Conservation (phyloP, 331 rosid genomes). For the Acacia concinna region DNA sequence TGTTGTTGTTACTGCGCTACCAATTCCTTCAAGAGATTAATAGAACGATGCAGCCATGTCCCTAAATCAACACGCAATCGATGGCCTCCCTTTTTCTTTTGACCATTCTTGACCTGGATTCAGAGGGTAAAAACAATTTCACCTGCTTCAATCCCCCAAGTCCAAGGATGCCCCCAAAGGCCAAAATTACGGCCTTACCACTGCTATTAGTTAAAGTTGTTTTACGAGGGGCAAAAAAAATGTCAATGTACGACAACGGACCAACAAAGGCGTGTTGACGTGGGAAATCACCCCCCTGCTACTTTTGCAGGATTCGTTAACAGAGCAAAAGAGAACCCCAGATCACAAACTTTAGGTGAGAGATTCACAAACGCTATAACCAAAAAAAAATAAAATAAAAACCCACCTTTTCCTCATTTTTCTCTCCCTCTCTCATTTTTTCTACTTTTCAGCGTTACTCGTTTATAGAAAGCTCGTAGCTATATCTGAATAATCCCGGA, state of each 20-base stretch:
- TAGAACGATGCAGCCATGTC: not conserved
- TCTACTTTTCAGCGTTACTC: slow-evolving; percentile 27
- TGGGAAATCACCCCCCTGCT: slow-evolving; percentile 16
- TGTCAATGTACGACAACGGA: not conserved
- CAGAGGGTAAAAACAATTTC: not conserved
- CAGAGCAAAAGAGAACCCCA: slow-evolving; percentile 26
- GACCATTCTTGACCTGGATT: not conserved
- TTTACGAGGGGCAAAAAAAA: too few species aligned
- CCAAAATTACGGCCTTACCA: not conserved
- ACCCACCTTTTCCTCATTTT: not conserved
- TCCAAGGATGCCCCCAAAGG: not conserved
- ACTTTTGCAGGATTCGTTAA: slow-evolving; percentile 2
- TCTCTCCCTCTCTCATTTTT: slow-evolving; percentile 6
- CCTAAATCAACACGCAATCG: not conserved
- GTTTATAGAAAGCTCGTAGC: slow-evolving; percentile 24
- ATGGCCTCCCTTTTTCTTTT: not conserved
- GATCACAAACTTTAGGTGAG: slow-evolving; percentile 31
- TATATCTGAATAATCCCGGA: slow-evolving; percentile 23
- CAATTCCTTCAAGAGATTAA: not conserved
- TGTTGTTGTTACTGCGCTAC: not conserved
- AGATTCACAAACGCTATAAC: slow-evolving; percentile 19
- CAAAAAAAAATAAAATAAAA: not conserved
- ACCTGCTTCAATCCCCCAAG: not conserved
- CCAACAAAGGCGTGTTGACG: slow-evolving; percentile 19
- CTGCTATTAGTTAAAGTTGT: not conserved